These are phyloP conservation scores for Lepidium sativum DNA, from an alignment of 345 rosid species.

Conservation along the genomic window DNA sequence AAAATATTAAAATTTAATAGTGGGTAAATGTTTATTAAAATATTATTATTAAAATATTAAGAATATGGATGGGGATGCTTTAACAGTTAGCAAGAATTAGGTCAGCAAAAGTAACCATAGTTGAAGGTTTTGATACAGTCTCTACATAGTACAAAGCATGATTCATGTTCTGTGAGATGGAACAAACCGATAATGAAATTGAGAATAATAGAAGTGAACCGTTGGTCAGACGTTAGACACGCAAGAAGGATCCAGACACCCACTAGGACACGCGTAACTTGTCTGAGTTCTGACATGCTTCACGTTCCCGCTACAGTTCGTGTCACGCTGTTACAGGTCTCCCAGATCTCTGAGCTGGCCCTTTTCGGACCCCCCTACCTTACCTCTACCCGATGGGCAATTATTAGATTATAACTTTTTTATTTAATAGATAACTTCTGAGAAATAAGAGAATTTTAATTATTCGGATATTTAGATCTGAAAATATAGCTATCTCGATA, in stretches of 20 bases:
- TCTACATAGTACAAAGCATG: background rate
- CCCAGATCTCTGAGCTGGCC: slow-evolving; percentile 9
- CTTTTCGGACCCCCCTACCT: slow-evolving; percentile 7
- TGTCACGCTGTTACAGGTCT: slow-evolving; percentile 5
- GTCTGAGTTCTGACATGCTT: slow-evolving; percentile 24
- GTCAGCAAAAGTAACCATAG: no score
- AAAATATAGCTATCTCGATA: no score
- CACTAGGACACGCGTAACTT: slow-evolving; percentile 24
- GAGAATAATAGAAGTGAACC: background rate
- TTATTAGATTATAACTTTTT: background rate
- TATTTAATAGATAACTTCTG: no score
- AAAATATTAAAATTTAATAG: no score
- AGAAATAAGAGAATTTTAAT: no score
- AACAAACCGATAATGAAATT: background rate
- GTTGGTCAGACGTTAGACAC: slow-evolving; percentile 3
- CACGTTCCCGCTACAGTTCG: slow-evolving; percentile 20
- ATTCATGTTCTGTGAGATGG: background rate
- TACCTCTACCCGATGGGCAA: background rate
- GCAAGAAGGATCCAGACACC: background rate
- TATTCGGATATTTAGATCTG: no score
- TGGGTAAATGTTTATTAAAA: no score
- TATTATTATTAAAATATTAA: background rate
- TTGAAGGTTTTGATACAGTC: no score
- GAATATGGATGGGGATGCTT: no score
- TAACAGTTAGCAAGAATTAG: background rate